Evolutionary conservation across 2,329 filamentous ascomycete genomes (phyloP).

Genomic region (Hirsutella rhossiliensis): DNA sequence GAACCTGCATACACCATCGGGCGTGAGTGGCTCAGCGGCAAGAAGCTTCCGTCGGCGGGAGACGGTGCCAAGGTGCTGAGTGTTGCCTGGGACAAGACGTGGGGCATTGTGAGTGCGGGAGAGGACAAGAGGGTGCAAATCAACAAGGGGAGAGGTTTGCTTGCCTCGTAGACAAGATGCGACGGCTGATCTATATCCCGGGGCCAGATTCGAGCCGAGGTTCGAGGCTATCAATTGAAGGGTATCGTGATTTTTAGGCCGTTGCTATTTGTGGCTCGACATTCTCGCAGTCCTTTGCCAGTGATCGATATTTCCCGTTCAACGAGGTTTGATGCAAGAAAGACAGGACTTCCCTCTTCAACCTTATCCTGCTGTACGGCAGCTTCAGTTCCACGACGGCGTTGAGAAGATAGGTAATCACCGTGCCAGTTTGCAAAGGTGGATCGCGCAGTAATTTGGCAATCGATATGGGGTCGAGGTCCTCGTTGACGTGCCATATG

Average conservation of each 20-base stretch:
- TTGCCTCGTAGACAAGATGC: conserved; percentile 20
- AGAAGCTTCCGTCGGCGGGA: conserved; percentile 55
- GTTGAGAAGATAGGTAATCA: conserved; percentile 46
- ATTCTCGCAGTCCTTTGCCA: conserved; percentile 13
- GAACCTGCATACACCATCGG: conserved; percentile 65
- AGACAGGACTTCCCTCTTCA: conserved; percentile 31
- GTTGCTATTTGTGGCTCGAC: background rate
- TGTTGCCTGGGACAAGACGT: conserved; percentile 71
- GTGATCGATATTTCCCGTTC: conserved; percentile 11
- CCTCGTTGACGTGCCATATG: conserved; percentile 46
- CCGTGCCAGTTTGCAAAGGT: conserved; percentile 43
- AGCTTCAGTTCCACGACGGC: conserved; percentile 39
- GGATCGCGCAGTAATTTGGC: conserved; percentile 46
- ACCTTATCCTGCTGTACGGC: conserved; percentile 31
- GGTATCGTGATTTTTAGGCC: background rate
- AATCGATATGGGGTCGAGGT: conserved; percentile 34
- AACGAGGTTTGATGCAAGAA: conserved; percentile 14
- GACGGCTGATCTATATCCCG: background rate
- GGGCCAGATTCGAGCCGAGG: too few relatives aligned
- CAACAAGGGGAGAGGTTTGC: conserved; percentile 53
- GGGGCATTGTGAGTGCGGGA: conserved; percentile 83
- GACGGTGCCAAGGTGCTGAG: conserved; percentile 85
- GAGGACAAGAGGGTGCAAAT: conserved; percentile 95
- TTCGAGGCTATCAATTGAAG: background rate
- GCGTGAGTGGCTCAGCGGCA: conserved; percentile 56